Base-by-base conservation (phyloP, 2,329 filamentous ascomycete genomes). In the Neonectria ditissima region DNA sequence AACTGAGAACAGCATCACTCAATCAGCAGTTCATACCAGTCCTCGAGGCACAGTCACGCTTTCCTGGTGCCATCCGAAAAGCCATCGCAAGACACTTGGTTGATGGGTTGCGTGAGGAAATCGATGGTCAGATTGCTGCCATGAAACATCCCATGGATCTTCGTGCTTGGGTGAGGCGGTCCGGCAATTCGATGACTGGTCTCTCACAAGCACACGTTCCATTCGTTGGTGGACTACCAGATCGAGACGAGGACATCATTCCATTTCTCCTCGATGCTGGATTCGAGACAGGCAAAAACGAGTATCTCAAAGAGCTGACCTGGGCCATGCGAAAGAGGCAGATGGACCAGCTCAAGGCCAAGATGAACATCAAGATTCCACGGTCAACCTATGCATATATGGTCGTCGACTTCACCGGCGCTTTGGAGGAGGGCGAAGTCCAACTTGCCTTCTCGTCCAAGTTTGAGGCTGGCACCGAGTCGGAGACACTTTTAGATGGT, bases 1-100 rank as follows among this genome's bases (percentile, higher is more conserved):
- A 76, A 34, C 30, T 74, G 5, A 65, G 75, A 13, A 77, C 86
- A 0, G 87, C 89, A 0, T 79, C 81, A 0, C 78, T 94, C 0
- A 92, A 94, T 69, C 78, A 86, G 1, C 90, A 92, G 28, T 88
- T 93, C 53, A 83, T 95, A 2, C 87, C 89, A 0, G 87, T 95
- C 0, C 77, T 95, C 0, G 80, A 88, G 18, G 86, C 91, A 34
- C 82, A 88, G 30, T 86, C 90, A 0, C 80, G 82, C 0, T 70
- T 86, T 10, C 73, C 73, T 13, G 10, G 5, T 1, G 43, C 26
- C 0, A 87, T 90, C 84, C 80, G 81, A 6, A 50, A 78, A 0
- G 75, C 77, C 0, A 80, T 94, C 0, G 80, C 80, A 0, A 63
- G 79, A 0, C 77, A 89, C 7, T 79, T 92, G 4, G 74, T 72